Base-by-base conservation (phyloP, 257 asterid species). In the Salvia rosmarinus region DNA sequence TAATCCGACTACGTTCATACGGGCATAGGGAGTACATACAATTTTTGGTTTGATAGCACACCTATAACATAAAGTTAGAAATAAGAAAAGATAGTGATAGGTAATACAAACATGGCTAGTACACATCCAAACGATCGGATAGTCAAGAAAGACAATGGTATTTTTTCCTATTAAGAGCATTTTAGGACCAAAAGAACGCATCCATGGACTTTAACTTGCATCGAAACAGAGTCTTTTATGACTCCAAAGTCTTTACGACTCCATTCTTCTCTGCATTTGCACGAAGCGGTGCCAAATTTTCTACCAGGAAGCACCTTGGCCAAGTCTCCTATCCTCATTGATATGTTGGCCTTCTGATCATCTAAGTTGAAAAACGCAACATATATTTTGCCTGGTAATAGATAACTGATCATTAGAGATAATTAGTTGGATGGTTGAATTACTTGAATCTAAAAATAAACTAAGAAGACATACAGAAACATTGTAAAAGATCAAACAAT, bases 311-410 rank as follows among this genome's bases (percentile, higher is more conserved):
- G 65, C 13, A 80, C 86, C 82, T 78, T 83, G 4, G 30, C 75
- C 78, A 91, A 70, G 59, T 89, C 96, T 0, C 78, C 59, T 43
- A 87, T 50, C 71, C 64, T 85, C 71, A 86, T 47, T 10, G 92
- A 82, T 59, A 91, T 56, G 4, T 46, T 67, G 2, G 84, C 78
- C 66, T 72, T 81, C 56, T 61, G 73, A 1, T 72, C 10, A 58
- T 81, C 82, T 86, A 91, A 74, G 71, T 94, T 94, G 88, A 89
- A 94, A 61, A 91, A 83, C 0, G 96, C 95, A n/a, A 88, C 82
- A 23, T 89, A 94, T 64, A 85, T 80, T 78, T 91, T 89, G 65
- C 96, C 98, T 91, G 85, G 60, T 70, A 12, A 25, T 68, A 64
- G 39, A 28, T 75, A 64, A 17, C 13, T 35, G 44, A 30, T 13